Evolutionary conservation across 2,329 filamentous ascomycete species (phyloP).

Genomic region (Delphinella strobiligena): DNA sequence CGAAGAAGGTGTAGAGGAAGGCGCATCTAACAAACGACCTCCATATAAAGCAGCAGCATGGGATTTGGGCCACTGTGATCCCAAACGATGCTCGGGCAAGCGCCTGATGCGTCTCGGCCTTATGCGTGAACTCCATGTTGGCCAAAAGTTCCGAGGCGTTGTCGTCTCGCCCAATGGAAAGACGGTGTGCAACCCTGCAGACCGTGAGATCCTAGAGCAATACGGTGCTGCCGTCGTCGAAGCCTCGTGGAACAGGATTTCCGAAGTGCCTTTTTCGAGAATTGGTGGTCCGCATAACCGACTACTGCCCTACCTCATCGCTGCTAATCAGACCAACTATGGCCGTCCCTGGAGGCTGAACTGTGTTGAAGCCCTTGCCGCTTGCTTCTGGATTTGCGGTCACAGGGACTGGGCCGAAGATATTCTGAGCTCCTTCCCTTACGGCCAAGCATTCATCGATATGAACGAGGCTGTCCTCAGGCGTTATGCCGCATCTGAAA

Average conservation of each 20-base stretch:
- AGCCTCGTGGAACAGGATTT: conserved; percentile 87
- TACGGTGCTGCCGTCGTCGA: conserved; percentile 93
- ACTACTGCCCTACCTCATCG: conserved; percentile 84
- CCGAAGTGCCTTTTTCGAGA: conserved; percentile 79
- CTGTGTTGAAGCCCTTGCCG: conserved; percentile 88
- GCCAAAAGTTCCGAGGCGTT: conserved; percentile 83
- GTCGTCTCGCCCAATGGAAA: conserved; percentile 95
- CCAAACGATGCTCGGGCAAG: conserved; percentile 93
- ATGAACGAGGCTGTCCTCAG: conserved; percentile 79
- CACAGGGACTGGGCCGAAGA: conserved; percentile 82
- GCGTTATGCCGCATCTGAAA: conserved; percentile 70
- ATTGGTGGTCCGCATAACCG: conserved; percentile 92
- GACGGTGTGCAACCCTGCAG: conserved; percentile 68
- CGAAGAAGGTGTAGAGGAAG: conserved; percentile 19
- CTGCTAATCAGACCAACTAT: conserved; percentile 95
- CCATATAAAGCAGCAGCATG: conserved; percentile 91
- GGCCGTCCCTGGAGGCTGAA: conserved; percentile 91
- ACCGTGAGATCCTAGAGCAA: conserved; percentile 69
- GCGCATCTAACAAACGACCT: conserved; percentile 25
- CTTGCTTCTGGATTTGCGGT: conserved; percentile 86
- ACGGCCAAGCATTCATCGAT: conserved; percentile 76
- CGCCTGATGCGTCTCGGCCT: conserved; percentile 81
- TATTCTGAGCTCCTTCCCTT: conserved; percentile 73
- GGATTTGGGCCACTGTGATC: conserved; percentile 96
- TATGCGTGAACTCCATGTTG: conserved; percentile 85